Conservation (phyloP, 176 grass and related monocot species). For the Eleusine indica region DNA sequence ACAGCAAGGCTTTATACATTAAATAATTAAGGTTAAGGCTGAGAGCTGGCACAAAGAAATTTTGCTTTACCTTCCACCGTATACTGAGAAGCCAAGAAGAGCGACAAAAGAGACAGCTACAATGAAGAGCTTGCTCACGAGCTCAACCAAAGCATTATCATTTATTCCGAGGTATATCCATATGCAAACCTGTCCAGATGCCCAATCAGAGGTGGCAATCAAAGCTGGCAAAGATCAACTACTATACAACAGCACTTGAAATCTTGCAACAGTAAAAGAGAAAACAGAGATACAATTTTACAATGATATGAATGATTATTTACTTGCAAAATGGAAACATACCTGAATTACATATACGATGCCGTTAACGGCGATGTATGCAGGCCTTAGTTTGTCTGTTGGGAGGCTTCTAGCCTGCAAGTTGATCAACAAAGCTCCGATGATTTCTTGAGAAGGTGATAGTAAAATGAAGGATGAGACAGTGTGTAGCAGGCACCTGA, state of each 20-base stretch:
- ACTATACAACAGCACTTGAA: not conserved
- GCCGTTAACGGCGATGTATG: constrained; percentile 73
- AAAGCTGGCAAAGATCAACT: not conserved
- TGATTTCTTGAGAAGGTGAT: not conserved
- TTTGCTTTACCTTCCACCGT: constrained; percentile 76
- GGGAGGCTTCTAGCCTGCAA: constrained; percentile 86
- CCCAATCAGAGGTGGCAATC: constrained; percentile 21
- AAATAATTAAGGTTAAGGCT: not conserved
- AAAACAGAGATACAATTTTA: not conserved
- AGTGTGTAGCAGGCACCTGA: constrained; percentile 57
- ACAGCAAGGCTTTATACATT: not conserved
- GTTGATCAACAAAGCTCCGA: not conserved
- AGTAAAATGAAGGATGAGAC: not conserved
- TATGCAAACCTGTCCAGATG: constrained; percentile 71
- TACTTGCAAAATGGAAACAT: not conserved
- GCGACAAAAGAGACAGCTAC: constrained; percentile 88
- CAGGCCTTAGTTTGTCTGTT: constrained; percentile 70
- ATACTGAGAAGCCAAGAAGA: constrained; percentile 84
- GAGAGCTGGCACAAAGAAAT: constrained; percentile 8
- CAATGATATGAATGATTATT: not conserved
- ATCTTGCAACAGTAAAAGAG: not conserved
- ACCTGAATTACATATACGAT: constrained; percentile 85
- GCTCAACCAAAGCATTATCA: constrained; percentile 60
- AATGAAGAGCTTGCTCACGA: constrained; percentile 70
- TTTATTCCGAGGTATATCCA: constrained; percentile 93